Evolutionary conservation across 176 grass and related monocot species (phyloP), one percentile per base, ranked within the genome.

Genomic region (Oryza meyeriana): DNA sequence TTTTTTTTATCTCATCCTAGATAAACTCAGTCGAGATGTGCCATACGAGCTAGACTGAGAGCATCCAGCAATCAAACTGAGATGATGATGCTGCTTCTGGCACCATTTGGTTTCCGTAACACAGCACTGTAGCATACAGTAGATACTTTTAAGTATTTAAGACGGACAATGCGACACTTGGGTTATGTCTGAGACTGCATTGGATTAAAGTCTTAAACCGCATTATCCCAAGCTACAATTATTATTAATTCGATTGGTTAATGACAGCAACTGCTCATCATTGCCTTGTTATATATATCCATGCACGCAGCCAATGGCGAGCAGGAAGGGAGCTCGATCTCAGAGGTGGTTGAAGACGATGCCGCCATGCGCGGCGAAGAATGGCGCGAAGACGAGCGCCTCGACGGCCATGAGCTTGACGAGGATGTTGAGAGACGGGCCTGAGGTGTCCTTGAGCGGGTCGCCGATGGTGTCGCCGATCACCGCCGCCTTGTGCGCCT

Each of bases 341-440:
- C 80, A 68, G 79, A 84, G 82, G 82, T 41, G 84, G 42, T 88
- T 85, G 81, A 98, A 98, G 40, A 98, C 67, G 79, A 89, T 55
- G 61, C 95, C 95, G 10, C 95, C 92, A 20, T 93, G 92, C 24
- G 82, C 76, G 0, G 92, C 90, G 28, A 98, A 98, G 89, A 98
- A 98, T 11, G 95, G 90, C 25, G 92, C 90, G 61, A 98, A 94
- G 64, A 98, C 95, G 5, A 98, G 90, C 4, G 92, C 87, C 83
- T 94, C 95, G 1, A 94, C 90, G 31, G 95, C 95, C 95, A 98
- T 95, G 57, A 98, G 90, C 84, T 95, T 93, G 78, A 98, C 89
- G 62, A 95, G 79, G 85, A 98, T 98, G 81, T 93, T 91, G 26
- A 98, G 87, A 1, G 95, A 95, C 8, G 95, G 95, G 5, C 92